These are phyloP conservation scores for Yamadazyma trypodendri DNA, from an alignment of 1,139 yeast species.

Conservation along the genomic window DNA sequence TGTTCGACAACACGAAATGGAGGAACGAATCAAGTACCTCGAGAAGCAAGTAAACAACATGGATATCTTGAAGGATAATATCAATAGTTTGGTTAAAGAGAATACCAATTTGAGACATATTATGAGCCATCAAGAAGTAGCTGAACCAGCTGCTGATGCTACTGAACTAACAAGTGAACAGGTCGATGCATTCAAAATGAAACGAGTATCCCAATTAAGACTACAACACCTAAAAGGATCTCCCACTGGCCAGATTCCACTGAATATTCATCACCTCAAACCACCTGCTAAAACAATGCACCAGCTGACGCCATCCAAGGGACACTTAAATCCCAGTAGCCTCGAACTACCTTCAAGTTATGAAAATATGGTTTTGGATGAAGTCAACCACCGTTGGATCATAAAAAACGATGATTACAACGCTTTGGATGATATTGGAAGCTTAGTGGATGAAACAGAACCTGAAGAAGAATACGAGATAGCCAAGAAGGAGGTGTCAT, in stretches of 20 bases:
- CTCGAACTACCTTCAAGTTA: constrained; percentile 31
- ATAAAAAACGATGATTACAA: constrained; percentile 29
- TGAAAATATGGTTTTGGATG: constrained; percentile 42
- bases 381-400: constrained; percentile 37
- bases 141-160: neutral
- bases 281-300: constrained; percentile 4
- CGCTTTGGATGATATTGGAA: constrained; percentile 46
- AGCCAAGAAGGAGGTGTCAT: constrained; percentile 40
- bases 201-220: constrained; percentile 37
- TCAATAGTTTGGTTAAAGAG: constrained; percentile 14
- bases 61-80: constrained; percentile 10
- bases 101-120: constrained; percentile 11
- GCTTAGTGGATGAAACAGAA: constrained; percentile 26
- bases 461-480: constrained; percentile 10
- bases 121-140: neutral
- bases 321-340: constrained; percentile 4
- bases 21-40: constrained; percentile 11
- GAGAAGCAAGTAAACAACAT: constrained; percentile 13
- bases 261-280: neutral
- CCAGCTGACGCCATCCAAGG: constrained; percentile 9
- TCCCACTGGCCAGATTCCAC: neutral
- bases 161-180: constrained; percentile 20
- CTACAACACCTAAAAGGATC: constrained; percentile 16
- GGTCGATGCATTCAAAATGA: constrained; percentile 32
- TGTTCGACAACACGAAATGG: constrained; percentile 1